Percentiles rank a stretch among this genome's conserved stretches.
These are phyloP conservation scores for Linnemannia elongata DNA, from an alignment of 192 early-diverging fungal species.

Conservation along the genomic window DNA sequence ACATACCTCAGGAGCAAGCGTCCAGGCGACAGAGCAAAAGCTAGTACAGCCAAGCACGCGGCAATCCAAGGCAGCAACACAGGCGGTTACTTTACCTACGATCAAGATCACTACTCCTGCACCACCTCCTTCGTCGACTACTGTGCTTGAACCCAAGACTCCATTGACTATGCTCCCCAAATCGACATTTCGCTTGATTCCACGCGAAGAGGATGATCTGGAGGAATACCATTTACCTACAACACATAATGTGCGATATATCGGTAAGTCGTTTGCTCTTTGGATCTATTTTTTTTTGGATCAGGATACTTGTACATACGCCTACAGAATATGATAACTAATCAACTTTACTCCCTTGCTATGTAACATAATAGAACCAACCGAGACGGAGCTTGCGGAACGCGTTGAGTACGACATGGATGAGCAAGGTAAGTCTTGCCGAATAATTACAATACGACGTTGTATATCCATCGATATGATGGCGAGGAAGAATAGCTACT, in stretches of 20 bases:
- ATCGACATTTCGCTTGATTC: constrained; percentile 57
- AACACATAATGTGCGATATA: constrained; percentile 80
- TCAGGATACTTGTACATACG: background rate
- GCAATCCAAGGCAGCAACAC: constrained; percentile 2
- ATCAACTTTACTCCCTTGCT: background rate
- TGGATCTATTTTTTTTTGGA: background rate
- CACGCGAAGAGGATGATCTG: constrained; percentile 44
- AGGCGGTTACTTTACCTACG: background rate
- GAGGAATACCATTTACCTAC: constrained; percentile 70
- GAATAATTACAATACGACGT: background rate
- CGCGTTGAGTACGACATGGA: constrained; percentile 98
- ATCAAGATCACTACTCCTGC: background rate
- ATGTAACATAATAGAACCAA: constrained; percentile 59
- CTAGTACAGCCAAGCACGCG: background rate
- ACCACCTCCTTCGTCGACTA: background rate
- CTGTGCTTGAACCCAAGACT: constrained; percentile 38
- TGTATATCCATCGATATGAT: background rate
- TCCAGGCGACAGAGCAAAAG: background rate
- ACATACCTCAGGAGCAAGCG: background rate
- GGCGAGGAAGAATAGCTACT: background rate
- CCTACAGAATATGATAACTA: background rate
- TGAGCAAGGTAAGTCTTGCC: constrained; percentile 81
- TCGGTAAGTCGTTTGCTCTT: constrained; percentile 53
- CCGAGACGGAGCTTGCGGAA: constrained; percentile 69
- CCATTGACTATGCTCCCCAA: constrained; percentile 55